Percentiles rank a stretch among this genome's conserved stretches.
Conservation (phyloP, 176 grass and related monocot species). For the Elaeis guineensis region DNA sequence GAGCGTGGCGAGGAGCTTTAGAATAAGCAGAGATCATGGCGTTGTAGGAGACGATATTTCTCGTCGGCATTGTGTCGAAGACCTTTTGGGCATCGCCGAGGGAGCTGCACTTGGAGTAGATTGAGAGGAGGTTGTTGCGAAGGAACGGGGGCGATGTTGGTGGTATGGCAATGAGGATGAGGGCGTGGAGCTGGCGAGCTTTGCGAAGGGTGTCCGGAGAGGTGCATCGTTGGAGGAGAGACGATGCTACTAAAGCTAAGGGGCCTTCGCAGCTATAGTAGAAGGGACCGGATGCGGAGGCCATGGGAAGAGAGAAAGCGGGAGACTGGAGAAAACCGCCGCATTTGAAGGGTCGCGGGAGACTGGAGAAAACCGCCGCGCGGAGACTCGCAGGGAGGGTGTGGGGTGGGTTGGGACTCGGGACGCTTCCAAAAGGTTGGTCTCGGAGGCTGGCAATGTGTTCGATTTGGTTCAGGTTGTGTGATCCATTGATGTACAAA, state of each 20-base stretch:
- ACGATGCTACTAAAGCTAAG: constrained; percentile 36
- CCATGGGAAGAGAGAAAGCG: constrained; percentile 16
- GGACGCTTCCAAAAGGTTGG: no score
- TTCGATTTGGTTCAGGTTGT: no score
- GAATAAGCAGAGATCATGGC: constrained; percentile 57
- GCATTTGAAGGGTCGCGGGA: no score
- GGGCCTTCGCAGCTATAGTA: constrained; percentile 29
- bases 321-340: no score
- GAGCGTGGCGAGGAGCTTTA: constrained; percentile 23
- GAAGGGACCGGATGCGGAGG: constrained; percentile 13
- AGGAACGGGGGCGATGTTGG: constrained; percentile 40
- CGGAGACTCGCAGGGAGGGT: no score
- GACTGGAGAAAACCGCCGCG: no score
- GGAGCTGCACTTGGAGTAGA: constrained; percentile 44
- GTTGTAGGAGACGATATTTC: constrained; percentile 68
- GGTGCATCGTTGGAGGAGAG: constrained; percentile 35
- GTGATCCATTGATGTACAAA: no score
- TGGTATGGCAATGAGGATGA: constrained; percentile 42
- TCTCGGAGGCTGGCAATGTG: no score
- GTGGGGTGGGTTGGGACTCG: no score
- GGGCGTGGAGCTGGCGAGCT: constrained; percentile 57
- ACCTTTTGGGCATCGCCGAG: constrained; percentile 49
- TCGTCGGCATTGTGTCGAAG: constrained; percentile 46
- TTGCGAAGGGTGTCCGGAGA: constrained; percentile 29
- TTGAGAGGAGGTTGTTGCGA: constrained; percentile 64